Conservation (phyloP, 139 green algal species). For the Coelastrella sp. region DNA sequence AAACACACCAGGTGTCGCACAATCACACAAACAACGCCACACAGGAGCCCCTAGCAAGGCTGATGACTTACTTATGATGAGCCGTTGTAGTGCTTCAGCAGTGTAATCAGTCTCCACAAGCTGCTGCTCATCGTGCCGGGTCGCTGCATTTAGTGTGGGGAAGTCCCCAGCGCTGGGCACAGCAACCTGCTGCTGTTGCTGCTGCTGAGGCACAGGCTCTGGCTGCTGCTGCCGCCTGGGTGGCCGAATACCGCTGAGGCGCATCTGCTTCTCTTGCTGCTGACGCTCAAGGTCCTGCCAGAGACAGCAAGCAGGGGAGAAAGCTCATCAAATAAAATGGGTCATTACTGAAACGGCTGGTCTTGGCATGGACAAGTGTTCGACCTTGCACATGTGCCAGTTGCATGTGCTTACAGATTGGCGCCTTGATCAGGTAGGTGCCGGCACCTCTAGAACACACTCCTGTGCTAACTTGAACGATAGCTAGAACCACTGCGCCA, state of each 20-base stretch:
- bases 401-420: too few relatives aligned
- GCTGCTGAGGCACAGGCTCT: neutral
- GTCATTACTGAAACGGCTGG: too few relatives aligned
- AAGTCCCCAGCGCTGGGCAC: constrained; percentile 11
- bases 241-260: neutral
- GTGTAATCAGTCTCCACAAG: neutral
- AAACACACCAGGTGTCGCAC: neutral
- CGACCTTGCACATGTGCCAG: too few relatives aligned
- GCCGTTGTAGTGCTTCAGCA: neutral
- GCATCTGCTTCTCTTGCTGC: constrained; percentile 3
- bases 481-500: too few relatives aligned
- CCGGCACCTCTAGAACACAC: too few relatives aligned
- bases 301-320: too few relatives aligned
- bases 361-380: too few relatives aligned
- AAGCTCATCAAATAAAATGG: too few relatives aligned
- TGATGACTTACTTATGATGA: neutral
- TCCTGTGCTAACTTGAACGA: too few relatives aligned
- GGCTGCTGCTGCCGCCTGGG: constrained; percentile 21
- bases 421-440: too few relatives aligned
- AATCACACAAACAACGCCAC: neutral
- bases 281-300: neutral
- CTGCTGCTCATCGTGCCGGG: neutral
- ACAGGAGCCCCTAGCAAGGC: neutral
- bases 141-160: neutral
- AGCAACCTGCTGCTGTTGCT: neutral